Evolutionary conservation across 2,329 filamentous ascomycete species (phyloP), one percentile per base, ranked within the genome.

Genomic region (Penicillium sp.): DNA sequence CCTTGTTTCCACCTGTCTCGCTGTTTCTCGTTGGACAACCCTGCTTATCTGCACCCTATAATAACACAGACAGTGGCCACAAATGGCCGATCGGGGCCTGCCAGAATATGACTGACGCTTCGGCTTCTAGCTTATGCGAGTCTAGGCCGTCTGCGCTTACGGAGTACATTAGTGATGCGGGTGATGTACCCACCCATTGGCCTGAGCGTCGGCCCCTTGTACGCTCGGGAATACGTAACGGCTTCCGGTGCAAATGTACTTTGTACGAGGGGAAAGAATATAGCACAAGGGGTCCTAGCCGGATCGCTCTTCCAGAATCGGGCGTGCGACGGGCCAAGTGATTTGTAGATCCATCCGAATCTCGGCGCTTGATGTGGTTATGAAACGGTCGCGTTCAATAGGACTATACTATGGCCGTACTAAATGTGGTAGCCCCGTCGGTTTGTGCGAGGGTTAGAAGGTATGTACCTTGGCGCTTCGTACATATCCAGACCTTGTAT

Each of bases 331-430:
- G 56, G 42, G 43, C 28, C 22, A 48, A 33, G 16, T 59, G 59
- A 64, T 62, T 61, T 59, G 59, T 33, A 14, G 6, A 48, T 51
- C 48, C 50, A 53, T 61, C 61, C 61, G 63, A 52, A 57, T 28
- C 46, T 63, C 61, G 61, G 61, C 56, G 58, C 50, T 61, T 56
- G 50, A 22, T 44, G 35, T 42, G 30, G 41, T n/a, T 19, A 45
- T 14, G 53, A 28, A 38, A 50, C 40, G 33, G 47, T 31, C 30
- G 46, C 25, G 25, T 55, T 55, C 4, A n/a, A 51, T 44, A 53
- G 30, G 31, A 14, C 5, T 5, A 30, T 43, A 33, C 17, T 42
- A 54, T 54, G 44, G n/a, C 14, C 14, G 14, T 50, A 22, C 8
- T 19, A 28, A 19, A 16, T 50, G 8, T 17, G n/a, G 19, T 19